Evolutionary conservation across 169 alveolate species (phyloP).

Genomic region (Amoebophrya sp.): DNA sequence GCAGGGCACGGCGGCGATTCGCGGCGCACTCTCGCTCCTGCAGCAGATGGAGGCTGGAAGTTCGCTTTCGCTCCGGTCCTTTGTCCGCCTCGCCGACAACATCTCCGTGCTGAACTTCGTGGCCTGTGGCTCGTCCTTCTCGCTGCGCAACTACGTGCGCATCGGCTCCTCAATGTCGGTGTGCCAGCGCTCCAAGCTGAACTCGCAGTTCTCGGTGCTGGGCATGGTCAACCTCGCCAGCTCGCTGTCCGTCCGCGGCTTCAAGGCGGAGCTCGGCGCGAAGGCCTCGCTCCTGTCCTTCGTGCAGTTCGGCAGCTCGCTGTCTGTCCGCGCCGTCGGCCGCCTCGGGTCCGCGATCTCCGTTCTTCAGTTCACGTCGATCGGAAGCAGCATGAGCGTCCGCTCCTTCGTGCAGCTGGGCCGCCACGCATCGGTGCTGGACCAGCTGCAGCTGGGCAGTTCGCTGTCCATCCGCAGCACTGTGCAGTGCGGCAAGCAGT

Average conservation of each 20-base stretch:
- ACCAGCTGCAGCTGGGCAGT: not conserved
- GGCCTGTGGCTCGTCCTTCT: not conserved
- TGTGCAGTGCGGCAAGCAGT: not conserved
- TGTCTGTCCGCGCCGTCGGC: not conserved
- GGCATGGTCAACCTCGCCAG: too few species aligned
- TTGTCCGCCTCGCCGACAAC: not conserved
- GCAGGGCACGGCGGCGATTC: not conserved
- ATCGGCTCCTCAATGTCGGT: too few species aligned
- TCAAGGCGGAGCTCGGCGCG: too few species aligned
- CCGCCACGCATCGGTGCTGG: not conserved
- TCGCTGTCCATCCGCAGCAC: not conserved
- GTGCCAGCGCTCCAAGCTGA: too few species aligned
- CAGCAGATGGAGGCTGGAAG: not conserved
- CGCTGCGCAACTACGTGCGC: too few species aligned
- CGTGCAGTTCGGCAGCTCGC: not conserved
- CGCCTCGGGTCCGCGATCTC: not conserved
- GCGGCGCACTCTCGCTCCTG: not conserved
- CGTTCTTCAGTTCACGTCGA: not conserved
- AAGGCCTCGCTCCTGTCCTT: too few species aligned
- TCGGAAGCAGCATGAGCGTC: not conserved
- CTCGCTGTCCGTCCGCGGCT: too few species aligned
- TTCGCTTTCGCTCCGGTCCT: not conserved
- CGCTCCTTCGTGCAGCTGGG: not conserved
- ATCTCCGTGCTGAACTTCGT: not conserved
- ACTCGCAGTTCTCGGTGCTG: too few species aligned